phyloP scores from a whole-genome alignment of 768 basidiomycete genomes.

The Amanita pseudoporphyria region DNA sequence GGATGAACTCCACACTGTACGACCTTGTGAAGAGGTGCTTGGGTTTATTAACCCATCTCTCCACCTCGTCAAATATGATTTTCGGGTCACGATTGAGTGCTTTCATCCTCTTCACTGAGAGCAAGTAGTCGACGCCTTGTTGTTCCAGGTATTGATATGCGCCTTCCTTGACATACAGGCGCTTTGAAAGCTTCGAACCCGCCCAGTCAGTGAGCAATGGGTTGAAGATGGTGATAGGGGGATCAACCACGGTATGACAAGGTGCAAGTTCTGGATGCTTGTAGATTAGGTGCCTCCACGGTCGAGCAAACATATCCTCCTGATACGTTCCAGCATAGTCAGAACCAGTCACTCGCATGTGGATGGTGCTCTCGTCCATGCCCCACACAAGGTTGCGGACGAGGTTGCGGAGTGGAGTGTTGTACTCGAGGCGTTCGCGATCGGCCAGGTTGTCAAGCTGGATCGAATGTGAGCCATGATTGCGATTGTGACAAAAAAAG shows the following conservation, averaged over 20 bases:
- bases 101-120: not conserved
- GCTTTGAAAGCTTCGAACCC: not conserved
- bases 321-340: no score
- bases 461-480: not conserved
- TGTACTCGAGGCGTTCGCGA: not conserved
- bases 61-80: slow-evolving; percentile 9
- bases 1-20: slow-evolving; percentile 15
- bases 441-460: not conserved
- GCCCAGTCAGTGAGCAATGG: not conserved
- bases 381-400: no score
- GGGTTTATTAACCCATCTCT: slow-evolving; percentile 16
- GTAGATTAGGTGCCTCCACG: no score
- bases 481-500: not conserved
- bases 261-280: no score
- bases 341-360: no score
- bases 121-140: not conserved
- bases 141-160: not conserved
- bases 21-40: slow-evolving; percentile 15
- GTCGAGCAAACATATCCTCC: no score
- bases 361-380: no score
- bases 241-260: no score
- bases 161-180: not conserved
- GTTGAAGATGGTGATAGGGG: not conserved
- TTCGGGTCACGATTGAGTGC: not conserved
- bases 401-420: not conserved